A percentile compares a stretch with the other conserved stretches of the same genome.
Evolutionary conservation across 768 basidiomycete species (phyloP).

Genomic region (Leccinum broughii): DNA sequence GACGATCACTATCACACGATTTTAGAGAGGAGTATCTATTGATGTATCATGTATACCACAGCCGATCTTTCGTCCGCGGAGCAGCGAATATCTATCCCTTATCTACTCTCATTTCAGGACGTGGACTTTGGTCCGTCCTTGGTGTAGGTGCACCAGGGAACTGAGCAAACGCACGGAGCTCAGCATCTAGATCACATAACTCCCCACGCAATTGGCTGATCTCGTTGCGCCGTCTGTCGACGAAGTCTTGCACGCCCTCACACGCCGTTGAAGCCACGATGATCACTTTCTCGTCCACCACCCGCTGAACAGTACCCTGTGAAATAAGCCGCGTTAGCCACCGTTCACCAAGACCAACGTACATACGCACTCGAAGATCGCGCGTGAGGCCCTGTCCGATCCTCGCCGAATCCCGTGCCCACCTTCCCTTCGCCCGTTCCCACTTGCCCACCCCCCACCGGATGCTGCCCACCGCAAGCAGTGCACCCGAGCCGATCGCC

Average conservation of each 20-base stretch:
- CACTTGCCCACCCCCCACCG: slow-evolving; percentile 67
- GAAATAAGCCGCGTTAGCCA: slow-evolving; percentile 3
- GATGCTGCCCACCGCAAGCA: slow-evolving; percentile 49
- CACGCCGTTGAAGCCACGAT: slow-evolving; percentile 53
- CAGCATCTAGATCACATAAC: slow-evolving; percentile 40
- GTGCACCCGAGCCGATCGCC: slow-evolving; percentile 56
- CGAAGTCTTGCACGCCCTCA: slow-evolving; percentile 42
- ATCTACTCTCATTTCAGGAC: slow-evolving; percentile 4
- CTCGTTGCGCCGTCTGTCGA: slow-evolving; percentile 45
- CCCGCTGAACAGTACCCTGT: slow-evolving; percentile 48
- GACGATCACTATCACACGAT: slow-evolving; percentile 28
- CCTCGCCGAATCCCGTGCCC: slow-evolving; percentile 68
- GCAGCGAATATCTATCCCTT: slow-evolving; percentile 14
- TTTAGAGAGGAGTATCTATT: slow-evolving; percentile 27
- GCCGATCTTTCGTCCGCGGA: slow-evolving; percentile 8
- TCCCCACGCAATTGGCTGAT: slow-evolving; percentile 45
- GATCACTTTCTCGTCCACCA: slow-evolving; percentile 52
- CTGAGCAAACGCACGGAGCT: slow-evolving; percentile 24
- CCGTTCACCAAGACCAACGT: neutral
- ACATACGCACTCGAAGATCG: slow-evolving; percentile 55
- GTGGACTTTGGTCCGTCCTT: slow-evolving; percentile 2
- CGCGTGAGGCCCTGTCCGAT: slow-evolving; percentile 62
- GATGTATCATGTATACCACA: slow-evolving; percentile 32
- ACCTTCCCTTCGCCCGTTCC: slow-evolving; percentile 65
- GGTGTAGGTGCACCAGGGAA: slow-evolving; percentile 5